These are phyloP conservation scores for Saccharomyces hybrid DNA, from an alignment of 1,139 yeast genomes.

Conservation along the genomic window DNA sequence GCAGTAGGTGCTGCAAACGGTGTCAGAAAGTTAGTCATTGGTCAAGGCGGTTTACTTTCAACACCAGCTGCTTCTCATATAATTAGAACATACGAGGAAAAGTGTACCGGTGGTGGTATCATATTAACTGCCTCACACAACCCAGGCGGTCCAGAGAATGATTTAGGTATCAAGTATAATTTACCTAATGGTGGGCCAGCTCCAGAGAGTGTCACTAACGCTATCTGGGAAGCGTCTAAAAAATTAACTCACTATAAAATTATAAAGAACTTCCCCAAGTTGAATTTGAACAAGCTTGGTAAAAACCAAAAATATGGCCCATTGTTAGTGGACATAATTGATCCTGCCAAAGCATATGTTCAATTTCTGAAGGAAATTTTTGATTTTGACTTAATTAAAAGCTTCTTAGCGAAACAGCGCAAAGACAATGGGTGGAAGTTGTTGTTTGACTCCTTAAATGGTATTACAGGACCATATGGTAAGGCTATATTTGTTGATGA, in stretches of 20 bases:
- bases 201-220: conserved; percentile 90
- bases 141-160: conserved; percentile 96
- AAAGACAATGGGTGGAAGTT: conserved; percentile 53
- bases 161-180: conserved; percentile 93
- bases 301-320: conserved; percentile 38
- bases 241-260: conserved; percentile 54
- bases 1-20: conserved; percentile 88
- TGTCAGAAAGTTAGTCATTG: conserved; percentile 74
- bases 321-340: conserved; percentile 70
- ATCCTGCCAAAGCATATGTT: conserved; percentile 72
- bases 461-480: conserved; percentile 98
- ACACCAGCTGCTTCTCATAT: conserved; percentile 96
- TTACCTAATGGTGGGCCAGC: conserved; percentile 97
- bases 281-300: conserved; percentile 61
- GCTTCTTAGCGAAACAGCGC: conserved; percentile 49
- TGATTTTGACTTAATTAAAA: conserved; percentile 75
- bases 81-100: conserved; percentile 54
- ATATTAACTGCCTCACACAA: conserved; percentile 95
- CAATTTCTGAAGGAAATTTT: conserved; percentile 75
- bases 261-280: conserved; percentile 43
- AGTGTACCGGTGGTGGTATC: conserved; percentile 82
- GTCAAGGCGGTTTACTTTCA: conserved; percentile 79
- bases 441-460: conserved; percentile 85
- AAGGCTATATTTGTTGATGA: conserved; percentile 74
- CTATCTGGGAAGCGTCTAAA: conserved; percentile 67